A percentile compares a stretch with the other conserved stretches of the same genome.
phyloP scores from a whole-genome alignment of 2,329 filamentous ascomycete species.

The Xylaria sp. region DNA sequence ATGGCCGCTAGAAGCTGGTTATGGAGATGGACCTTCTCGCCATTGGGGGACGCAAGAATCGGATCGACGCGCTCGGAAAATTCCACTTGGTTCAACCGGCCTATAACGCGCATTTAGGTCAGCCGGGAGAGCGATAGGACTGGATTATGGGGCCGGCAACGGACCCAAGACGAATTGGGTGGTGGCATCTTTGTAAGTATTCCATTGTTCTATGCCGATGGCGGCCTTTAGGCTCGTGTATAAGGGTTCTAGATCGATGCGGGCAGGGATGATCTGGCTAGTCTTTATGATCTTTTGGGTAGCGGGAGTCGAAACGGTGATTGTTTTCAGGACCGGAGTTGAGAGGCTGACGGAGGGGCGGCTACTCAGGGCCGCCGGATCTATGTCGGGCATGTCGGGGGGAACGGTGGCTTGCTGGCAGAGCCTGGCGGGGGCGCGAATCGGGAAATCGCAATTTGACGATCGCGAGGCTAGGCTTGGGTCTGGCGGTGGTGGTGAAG shows the following conservation, averaged over 20 bases:
- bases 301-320: constrained; percentile 63
- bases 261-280: constrained; percentile 71
- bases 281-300: constrained; percentile 66
- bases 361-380: constrained; percentile 72
- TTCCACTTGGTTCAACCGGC: constrained; percentile 71
- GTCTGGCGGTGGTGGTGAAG: not conserved
- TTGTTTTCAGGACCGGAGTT: constrained; percentile 70
- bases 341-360: constrained; percentile 68
- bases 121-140: constrained; percentile 41
- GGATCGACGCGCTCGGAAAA: constrained; percentile 69
- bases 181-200: constrained; percentile 70
- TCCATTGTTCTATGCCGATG: constrained; percentile 71
- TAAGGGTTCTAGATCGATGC: constrained; percentile 74
- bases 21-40: constrained; percentile 72
- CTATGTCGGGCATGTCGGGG: constrained; percentile 72
- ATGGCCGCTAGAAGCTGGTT: constrained; percentile 75
- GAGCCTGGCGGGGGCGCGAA: constrained; percentile 39
- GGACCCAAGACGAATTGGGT: constrained; percentile 72
- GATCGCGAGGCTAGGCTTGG: constrained; percentile 38
- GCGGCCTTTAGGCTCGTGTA: constrained; percentile 70
- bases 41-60: constrained; percentile 66
- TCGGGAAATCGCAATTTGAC: constrained; percentile 43
- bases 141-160: constrained; percentile 34
- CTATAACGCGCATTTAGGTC: constrained; percentile 53
- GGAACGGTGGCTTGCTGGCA: constrained; percentile 35